Evolutionary conservation across 176 grass and related monocot genomes (phyloP), one percentile per base, ranked within the genome.

Genomic region (Avena eriantha): DNA sequence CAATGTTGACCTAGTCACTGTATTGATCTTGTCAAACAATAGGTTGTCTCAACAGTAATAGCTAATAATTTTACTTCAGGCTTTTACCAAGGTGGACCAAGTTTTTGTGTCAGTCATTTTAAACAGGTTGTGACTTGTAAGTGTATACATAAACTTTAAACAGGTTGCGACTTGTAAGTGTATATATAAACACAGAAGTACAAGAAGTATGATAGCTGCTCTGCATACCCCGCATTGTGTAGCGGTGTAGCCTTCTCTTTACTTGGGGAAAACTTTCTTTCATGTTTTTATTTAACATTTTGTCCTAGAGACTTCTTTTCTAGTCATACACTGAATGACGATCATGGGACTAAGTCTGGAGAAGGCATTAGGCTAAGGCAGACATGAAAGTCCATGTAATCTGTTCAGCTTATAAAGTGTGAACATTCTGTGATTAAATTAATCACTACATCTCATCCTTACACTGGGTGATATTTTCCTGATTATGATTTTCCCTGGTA

Each of bases 361-460:
- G 24, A 5, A 55, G 8, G 24, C 49, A 12, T 12, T 11, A 14
- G 26, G 54, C 18, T 86, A 70, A 49, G 60, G 54, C 26, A 70
- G 13, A 23, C 79, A 63, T 49, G 54, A 66, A 82, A 54, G 17
- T 86, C 24, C 23, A 76, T 71, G 59, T n/a, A 3, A 71, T 71
- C 33, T 76, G 6, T 58, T 22, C 29, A 65, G 13, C 50, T 57
- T 45, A 48, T 50, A 68, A 41, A 43, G 18, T 19, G 10, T 5
- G 18, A 53, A 76, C 8, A 4, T 49, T 58, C 11, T 57, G 35
- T 77, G 17, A 23, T 76, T 35, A 2, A 69, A 47, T 68, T 47
- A 49, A 10, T 81, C 7, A 34, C 73, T 23, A 19, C 47, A 53
- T 76, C 46, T 10, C 47, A 76, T 76, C 73, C 23, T 76, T 47